A percentile compares a stretch with the other conserved stretches of the same genome.
phyloP scores from a whole-genome alignment of 345 rosid genomes.

The Firmiana major region DNA sequence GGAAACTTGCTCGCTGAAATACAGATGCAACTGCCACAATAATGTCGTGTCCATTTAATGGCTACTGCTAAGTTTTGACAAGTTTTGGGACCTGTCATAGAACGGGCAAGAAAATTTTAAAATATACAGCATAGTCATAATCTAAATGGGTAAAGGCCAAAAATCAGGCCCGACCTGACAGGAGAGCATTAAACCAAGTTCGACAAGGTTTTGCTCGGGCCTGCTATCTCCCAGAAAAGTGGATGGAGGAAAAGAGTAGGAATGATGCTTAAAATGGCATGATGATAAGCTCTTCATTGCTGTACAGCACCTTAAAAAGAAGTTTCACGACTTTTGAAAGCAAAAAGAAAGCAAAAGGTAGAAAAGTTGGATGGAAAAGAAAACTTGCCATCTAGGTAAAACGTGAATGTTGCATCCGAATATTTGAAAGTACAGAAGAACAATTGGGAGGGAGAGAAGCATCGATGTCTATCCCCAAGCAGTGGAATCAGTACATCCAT shows the following conservation, averaged over 20 bases:
- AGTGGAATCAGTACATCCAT: not conserved
- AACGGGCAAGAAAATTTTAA: not conserved
- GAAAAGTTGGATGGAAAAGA: not conserved
- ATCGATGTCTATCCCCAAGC: not conserved
- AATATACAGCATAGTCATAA: not conserved
- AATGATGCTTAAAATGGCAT: not conserved
- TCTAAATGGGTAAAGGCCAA: not conserved
- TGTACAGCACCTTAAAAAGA: conserved; percentile 1
- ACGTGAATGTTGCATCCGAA: not conserved
- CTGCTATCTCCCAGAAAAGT: not conserved
- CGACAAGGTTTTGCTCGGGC: not conserved
- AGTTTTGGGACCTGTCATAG: not conserved
- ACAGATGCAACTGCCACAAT: not conserved
- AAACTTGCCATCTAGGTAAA: not conserved
- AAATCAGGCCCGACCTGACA: not conserved
- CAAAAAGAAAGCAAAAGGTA: not conserved
- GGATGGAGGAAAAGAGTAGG: not conserved
- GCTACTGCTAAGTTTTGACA: not conserved
- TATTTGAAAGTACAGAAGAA: not conserved
- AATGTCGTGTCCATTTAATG: not conserved
- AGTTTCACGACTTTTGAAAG: not conserved
- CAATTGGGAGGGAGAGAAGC: not conserved
- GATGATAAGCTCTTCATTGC: not conserved
- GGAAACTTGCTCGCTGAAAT: not conserved
- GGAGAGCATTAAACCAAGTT: not conserved